Base-by-base conservation (phyloP, 192 early-diverging fungal genomes). In the Podila minutissima region DNA sequence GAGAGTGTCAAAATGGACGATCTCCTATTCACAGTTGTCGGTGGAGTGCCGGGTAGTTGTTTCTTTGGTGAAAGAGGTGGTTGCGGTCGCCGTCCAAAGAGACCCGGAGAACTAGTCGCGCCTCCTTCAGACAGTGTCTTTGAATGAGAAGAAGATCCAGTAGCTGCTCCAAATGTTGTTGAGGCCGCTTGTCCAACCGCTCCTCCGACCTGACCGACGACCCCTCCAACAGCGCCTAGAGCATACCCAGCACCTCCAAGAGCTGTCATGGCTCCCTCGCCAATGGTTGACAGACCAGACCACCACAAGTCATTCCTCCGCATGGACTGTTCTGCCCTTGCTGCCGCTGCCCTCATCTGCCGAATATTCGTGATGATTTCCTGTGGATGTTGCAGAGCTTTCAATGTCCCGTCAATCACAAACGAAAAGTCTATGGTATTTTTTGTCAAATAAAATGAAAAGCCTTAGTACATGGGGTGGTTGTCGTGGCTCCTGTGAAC, bases 391-490 rank as follows among this genome's bases (percentile, higher is more conserved):
- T 59, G 71, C 3, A 79, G 35, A 0, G 75, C 75, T 35, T 63
- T 72, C 65, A 79, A 41, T 4, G 75, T 79, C n/a, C 75, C 75
- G 22, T 79, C 75, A 22, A 79, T 79, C 12, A 79, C 75, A 79
- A 79, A 79, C 13, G 75, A 79, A 41, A 79, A 79, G 29, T 79
- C 75, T 79, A 61, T 9, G 26, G 0, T 2, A 11, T 10, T 37
- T 8, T 19, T 31, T 38, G 22, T 29, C 29, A 38, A n/a, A 38
- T 0, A 11, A 55, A 12, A 55, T 24, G 1, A 22, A 55, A 55
- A 17, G 8, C 4, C 17, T 55, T 12, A 55, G 53, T 55, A 29
- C 29, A 29, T 29, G 53, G 24, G 3, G 24, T 12, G 5, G 22
- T 35, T 6, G 13, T 22, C 28, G 32, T 41, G 13, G 22, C 26